Evolutionary conservation across 2,329 filamentous ascomycete species (phyloP).

Genomic region (Aspergillus fructus): DNA sequence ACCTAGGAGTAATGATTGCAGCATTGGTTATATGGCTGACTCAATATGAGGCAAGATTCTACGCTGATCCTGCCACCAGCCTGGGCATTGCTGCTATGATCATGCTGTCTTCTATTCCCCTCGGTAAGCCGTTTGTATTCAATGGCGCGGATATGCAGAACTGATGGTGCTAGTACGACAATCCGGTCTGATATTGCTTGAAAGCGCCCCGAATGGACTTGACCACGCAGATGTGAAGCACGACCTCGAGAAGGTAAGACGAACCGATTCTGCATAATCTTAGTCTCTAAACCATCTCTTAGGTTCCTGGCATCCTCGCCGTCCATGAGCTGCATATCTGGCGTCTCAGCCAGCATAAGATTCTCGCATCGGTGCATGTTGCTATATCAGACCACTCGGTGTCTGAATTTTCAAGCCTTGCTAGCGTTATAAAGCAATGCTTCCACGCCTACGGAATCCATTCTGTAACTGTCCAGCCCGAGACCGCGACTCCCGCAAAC

Average conservation of each 20-base stretch:
- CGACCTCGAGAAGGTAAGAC: conserved; percentile 57
- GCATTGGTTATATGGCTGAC: conserved; percentile 69
- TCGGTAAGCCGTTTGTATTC: conserved; percentile 9
- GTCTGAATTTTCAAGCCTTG: conserved; percentile 59
- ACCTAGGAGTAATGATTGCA: conserved; percentile 70
- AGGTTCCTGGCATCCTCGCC: conserved; percentile 66
- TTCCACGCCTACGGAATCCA: conserved; percentile 73
- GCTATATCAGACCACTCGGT: conserved; percentile 60
- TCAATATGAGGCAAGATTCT: conserved; percentile 59
- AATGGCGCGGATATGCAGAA: background rate
- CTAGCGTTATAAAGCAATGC: conserved; percentile 65
- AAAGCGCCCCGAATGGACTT: conserved; percentile 63
- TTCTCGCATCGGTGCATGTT: conserved; percentile 68
- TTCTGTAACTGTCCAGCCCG: conserved; percentile 69
- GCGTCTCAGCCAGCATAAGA: conserved; percentile 69
- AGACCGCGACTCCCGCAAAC: conserved; percentile 38
- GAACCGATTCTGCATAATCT: background rate
- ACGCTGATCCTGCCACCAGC: conserved; percentile 69
- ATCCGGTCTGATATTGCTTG: conserved; percentile 63
- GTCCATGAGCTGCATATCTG: conserved; percentile 74
- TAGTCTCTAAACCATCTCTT: conserved; percentile 13
- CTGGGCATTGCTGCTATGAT: conserved; percentile 74
- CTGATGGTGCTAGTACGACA: conserved; percentile 23
- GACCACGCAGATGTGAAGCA: conserved; percentile 63
- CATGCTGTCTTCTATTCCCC: conserved; percentile 55